These are phyloP conservation scores for Pouteria glomerata DNA, from an alignment of 148 eudicot species.

Conservation along the genomic window DNA sequence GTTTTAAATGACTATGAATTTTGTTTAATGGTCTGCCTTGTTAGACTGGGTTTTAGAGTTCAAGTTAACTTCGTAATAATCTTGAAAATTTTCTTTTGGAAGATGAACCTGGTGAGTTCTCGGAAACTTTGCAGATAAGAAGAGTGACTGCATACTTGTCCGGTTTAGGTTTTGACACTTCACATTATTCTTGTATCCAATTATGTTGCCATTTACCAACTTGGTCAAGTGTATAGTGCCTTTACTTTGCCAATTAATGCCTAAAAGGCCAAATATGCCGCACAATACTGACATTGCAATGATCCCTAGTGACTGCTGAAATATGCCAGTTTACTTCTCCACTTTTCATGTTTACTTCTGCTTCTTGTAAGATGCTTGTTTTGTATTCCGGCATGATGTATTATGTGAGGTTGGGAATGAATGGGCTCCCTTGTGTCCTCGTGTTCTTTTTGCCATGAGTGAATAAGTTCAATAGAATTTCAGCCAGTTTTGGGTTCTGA, in stretches of 20 bases:
- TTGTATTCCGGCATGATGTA: no score
- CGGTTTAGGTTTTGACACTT: neutral
- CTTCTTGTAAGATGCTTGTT: no score
- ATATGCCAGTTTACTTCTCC: neutral
- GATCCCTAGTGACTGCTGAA: neutral
- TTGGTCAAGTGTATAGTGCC: neutral
- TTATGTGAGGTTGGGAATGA: no score
- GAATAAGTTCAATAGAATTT: neutral
- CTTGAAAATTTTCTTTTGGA: neutral
- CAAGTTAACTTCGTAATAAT: no score
- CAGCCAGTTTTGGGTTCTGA: neutral
- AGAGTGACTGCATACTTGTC: neutral
- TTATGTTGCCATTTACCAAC: no score
- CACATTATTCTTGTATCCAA: neutral
- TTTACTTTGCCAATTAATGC: neutral
- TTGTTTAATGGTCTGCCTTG: no score
- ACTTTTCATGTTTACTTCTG: neutral
- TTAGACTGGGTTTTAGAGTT: no score
- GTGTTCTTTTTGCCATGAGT: neutral
- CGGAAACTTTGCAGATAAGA: neutral
- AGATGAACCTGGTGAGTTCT: neutral
- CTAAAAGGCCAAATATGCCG: neutral
- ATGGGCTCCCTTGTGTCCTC: no score
- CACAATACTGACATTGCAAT: neutral
- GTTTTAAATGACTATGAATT: no score